These are phyloP conservation scores for Kregervanrija pseudodelftensis DNA, from an alignment of 805 yeast genomes.

Conservation along the genomic window DNA sequence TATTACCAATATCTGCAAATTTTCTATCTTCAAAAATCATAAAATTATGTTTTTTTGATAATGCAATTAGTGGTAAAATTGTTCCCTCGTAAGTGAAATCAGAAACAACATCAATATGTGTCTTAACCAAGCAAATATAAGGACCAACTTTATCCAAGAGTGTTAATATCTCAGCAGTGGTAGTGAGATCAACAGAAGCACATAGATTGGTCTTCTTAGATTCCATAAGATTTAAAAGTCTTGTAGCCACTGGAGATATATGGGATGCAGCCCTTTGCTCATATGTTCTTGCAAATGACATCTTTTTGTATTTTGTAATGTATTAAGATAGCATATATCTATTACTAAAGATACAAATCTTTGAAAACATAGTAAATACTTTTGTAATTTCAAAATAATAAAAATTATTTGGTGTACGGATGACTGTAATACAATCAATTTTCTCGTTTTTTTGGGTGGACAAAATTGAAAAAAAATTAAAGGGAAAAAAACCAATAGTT, in stretches of 20 bases:
- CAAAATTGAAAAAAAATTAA: no score
- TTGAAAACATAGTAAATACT: no score
- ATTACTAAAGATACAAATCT: no score
- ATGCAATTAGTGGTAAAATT: conserved; percentile 59
- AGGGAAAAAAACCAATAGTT: no score
- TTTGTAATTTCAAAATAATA: no score
- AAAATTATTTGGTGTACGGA: background rate
- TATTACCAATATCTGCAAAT: conserved; percentile 97
- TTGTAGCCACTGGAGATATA: conserved; percentile 70
- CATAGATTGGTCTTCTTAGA: conserved; percentile 80
- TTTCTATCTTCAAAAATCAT: conserved; percentile 95
- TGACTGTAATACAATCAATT: background rate
- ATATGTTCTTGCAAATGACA: conserved; percentile 34
- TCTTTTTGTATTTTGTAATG: no score
- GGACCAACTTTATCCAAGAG: conserved; percentile 85
- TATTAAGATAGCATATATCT: no score
- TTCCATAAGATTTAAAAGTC: conserved; percentile 69
- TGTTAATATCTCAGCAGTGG: conserved; percentile 65
- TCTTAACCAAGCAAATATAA: conserved; percentile 81
- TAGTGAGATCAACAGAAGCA: conserved; percentile 87
- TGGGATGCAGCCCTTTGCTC: conserved; percentile 64
- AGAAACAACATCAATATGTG: conserved; percentile 88
- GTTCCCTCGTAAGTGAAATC: conserved; percentile 83
- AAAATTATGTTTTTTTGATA: conserved; percentile 78
- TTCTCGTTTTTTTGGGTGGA: background rate